Evolutionary conservation across 2,329 filamentous ascomycete species (phyloP), one percentile per base, ranked within the genome.

Genomic region (Paramyrothecium sp.): DNA sequence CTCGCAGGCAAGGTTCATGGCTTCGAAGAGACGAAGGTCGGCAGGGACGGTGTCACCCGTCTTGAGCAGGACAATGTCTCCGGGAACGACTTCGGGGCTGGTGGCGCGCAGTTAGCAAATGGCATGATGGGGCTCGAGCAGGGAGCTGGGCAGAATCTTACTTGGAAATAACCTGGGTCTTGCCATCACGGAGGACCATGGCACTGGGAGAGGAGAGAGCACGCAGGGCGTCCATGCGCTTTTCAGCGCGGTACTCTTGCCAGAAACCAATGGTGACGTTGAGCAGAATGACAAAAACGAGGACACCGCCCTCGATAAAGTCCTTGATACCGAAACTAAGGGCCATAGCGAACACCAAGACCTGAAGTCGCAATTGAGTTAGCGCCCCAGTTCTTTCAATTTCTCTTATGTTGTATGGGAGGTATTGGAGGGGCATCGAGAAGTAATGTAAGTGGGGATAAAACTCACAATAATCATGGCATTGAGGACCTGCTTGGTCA

Each of bases 1-100:
- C 64, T 96, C 91, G 67, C 89, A 91, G 60, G 87, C 86, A 50
- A 92, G 80, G 70, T 95, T 94, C 83, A 93, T 90, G 58, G 82
- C 84, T 66, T 91, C 87, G 63, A 90, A 81, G 20, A 89, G 72
- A 55, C 88, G 85, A 46, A 92, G 71, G 67, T 92, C 89, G 41
- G 89, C 89, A 11, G 89, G 89, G 46, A 92, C 83, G 3, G 88
- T 90, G 70, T 91, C 89, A 58, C 89, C 89, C 73, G 85, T 89
- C 74, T 84, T 88, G 65, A 88, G 78, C 41, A 83, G 75, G 58
- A 88, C 78, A 56, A 92, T 79, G 60, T 92, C 89, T 47, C 89
- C 90, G n/a, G 86, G 86, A 1, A 91, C 86, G 41, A 91, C 82
- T 57, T 86, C 78, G 33, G 82, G 77, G 66, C 82, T 86, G 19